Evolutionary conservation across 176 grass and related monocot species (phyloP), one percentile per base, ranked within the genome.

Genomic region (Oryza glumipatula): DNA sequence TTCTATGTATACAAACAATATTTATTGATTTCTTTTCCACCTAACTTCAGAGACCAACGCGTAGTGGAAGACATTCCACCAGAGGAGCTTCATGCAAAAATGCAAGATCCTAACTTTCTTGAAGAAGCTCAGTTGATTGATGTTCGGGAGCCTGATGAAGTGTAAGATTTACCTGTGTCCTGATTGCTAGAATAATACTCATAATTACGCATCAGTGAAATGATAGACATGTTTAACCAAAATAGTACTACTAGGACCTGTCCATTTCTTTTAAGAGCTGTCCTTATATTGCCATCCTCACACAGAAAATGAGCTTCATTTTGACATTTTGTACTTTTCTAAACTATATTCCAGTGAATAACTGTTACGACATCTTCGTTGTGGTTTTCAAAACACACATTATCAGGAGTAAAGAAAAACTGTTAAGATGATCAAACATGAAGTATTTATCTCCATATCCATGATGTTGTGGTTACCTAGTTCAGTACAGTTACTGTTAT

Each of bases 71-170:
- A 98, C 71, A 95, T 98, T 86, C 74, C 72, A 26, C 96, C 96
- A 76, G 91, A 86, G 68, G 89, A 91, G 68, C 91, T 95, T 87
- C 96, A 98, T 23, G 51, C 43, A 48, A 95, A 95, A 94, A 89
- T 98, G 91, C 91, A 98, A 89, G 88, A 98, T 86, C 93, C 91
- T 48, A 76, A 67, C 76, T 98, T 98, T 83, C 68, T 98, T 58
- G 85, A 95, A 47, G 91, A 94, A 82, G 91, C 86, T 90, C 96
- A 98, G 73, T 74, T 98, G 68, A 95, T 98, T 68, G 96, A 98
- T 86, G 93, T 98, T 41, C 84, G 96, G 70, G 96, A 98, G 88
- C 96, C 93, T 76, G 89, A 98, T 61, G 96, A 98, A 95, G 96
- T 94, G 96, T 98, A 89, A 86, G 89, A 67, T 52, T 30, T 80